Conservation (phyloP, 2,329 filamentous ascomycete species). For the Aspergillus pseudoglaucus region DNA sequence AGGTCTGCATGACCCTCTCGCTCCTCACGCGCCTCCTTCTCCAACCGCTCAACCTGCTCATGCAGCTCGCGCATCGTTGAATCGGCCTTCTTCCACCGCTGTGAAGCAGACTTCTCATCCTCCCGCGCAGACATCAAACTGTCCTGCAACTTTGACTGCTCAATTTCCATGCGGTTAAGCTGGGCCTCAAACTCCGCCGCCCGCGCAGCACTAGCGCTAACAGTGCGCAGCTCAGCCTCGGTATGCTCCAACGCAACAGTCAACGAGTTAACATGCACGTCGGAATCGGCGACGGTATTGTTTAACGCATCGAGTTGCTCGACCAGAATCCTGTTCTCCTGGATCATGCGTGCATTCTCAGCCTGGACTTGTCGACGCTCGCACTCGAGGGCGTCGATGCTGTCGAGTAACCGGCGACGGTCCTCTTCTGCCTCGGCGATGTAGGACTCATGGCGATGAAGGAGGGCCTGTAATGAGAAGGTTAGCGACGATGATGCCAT, state of each 20-base stretch:
- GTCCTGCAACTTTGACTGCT: conserved; percentile 67
- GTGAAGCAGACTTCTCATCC: conserved; percentile 70
- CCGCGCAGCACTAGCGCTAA: conserved; percentile 66
- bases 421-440: conserved; percentile 88
- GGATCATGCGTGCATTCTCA: conserved; percentile 68
- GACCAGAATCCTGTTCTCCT: conserved; percentile 74
- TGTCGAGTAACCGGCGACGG: conserved; percentile 62
- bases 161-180: conserved; percentile 69
- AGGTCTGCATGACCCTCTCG: conserved; percentile 75
- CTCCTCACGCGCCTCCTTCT: conserved; percentile 74
- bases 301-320: conserved; percentile 83
- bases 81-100: conserved; percentile 82
- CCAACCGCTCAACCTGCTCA: conserved; percentile 81
- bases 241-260: conserved; percentile 71
- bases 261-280: conserved; percentile 69
- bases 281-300: conserved; percentile 68
- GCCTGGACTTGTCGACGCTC: conserved; percentile 68
- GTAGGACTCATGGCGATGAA: conserved; percentile 88
- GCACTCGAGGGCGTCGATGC: conserved; percentile 68
- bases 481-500: conserved; percentile 55
- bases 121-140: conserved; percentile 62
- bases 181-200: conserved; percentile 77
- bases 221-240: conserved; percentile 66
- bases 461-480: conserved; percentile 71
- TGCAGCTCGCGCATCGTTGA: conserved; percentile 70